Base-by-base conservation (phyloP, 2,329 filamentous ascomycete genomes). In the Pseudogymnoascus sp. region DNA sequence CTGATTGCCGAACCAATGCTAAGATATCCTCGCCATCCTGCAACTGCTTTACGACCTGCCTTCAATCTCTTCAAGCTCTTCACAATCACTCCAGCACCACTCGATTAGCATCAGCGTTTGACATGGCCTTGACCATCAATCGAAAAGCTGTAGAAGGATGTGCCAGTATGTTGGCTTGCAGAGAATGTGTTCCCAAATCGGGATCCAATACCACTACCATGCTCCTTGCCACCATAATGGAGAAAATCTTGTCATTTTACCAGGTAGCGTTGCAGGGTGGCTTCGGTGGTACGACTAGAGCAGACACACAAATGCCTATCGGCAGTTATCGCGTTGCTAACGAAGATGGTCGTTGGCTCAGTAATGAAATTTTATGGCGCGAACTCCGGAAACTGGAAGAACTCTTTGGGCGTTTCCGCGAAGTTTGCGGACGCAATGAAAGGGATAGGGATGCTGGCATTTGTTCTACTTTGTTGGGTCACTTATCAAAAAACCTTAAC, bases 211-310 rank as follows among this genome's bases (percentile, higher is more conserved):
- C 79, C 1, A 74, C 76, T 0, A 76, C 77, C 4, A 82, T 81
- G 79, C 74, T 82, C 0, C 73, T 82, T n/a, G 78, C 77, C 0
- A 81, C 79, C 0, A 73, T 82, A 18, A 76, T 83, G 16, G 76
- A 77, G 59, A 79, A 81, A 68, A 77, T 81, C 56, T 77, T 78
- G 1, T 77, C 75, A 1, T 76, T 80, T 61, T 82, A 82, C 70
- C 77, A 76, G 63, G 74, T 73, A 16, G 78, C 77, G 1, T 76
- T 74, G 8, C 71, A 76, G 59, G 70, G 73, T 3, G 76, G 78
- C 63, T 78, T 78, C 64, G 77, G 76, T 5, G 63, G 64, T 16
- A 65, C 66, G 28, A 53, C 64, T 34, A 31, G 46, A 36, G 42
- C 56, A 34, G 34, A 61, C 21, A 36, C 46, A 46, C 50, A 62